Conservation (phyloP, 2,329 filamentous ascomycete genomes). For the Alternaria arborescens region DNA sequence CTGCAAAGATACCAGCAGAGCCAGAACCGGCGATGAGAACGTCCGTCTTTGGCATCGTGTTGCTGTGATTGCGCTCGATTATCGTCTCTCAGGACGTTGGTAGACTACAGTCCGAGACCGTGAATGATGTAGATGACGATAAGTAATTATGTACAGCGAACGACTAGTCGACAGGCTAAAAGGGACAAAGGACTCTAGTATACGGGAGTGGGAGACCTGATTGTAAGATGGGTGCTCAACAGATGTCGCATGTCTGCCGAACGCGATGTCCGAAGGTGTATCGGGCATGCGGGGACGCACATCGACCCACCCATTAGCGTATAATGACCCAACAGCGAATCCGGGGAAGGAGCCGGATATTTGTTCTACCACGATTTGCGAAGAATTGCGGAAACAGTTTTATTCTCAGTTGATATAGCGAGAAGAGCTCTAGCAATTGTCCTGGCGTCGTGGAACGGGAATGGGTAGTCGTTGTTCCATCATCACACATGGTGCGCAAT, state of each 20-base stretch:
- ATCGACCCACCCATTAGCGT: constrained; percentile 8
- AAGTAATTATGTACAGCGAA: neutral
- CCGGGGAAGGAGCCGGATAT: constrained; percentile 4
- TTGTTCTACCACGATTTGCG: neutral
- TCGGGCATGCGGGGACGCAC: constrained; percentile 24
- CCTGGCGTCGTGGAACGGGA: neutral
- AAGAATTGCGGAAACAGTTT: neutral
- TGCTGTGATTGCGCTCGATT: neutral
- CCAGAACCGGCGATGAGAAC: constrained; percentile 70
- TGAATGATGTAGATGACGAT: neutral
- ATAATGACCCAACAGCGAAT: neutral
- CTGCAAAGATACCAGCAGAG: constrained; percentile 69
- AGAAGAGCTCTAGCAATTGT: neutral
- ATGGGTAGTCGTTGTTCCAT: neutral
- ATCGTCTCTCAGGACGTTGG: neutral
- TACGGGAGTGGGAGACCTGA: neutral
- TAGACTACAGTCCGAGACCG: neutral
- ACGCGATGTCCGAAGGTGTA: constrained; percentile 17
- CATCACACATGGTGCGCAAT: neutral
- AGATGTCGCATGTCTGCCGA: constrained; percentile 7
- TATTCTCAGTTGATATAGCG: neutral
- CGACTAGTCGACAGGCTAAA: neutral
- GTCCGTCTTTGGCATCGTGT: constrained; percentile 51
- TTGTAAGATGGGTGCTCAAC: neutral
- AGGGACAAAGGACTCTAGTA: neutral